Evolutionary conservation across 768 basidiomycete genomes (phyloP), one percentile per base, ranked within the genome.

Genomic region (Kwoniella shandongensis): DNA sequence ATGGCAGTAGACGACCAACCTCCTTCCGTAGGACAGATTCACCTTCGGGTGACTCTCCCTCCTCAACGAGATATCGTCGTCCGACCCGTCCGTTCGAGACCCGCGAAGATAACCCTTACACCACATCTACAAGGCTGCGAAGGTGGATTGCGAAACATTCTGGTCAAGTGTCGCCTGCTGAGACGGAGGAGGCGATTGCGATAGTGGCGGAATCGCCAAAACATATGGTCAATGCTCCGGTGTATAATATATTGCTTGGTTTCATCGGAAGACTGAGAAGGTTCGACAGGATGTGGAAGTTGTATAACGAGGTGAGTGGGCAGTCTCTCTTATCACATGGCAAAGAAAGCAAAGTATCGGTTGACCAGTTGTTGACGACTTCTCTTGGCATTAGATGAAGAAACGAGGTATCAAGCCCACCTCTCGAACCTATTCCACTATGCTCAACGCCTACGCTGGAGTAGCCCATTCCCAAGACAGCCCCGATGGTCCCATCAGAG

Each of bases 381-480:
- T n/a, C n/a, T n/a, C n/a, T n/a, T n/a, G n/a, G n/a, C 13, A n/a
- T 29, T 8, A 76, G 74, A 76, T 76, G 74, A 76, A 76, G 56
- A 76, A 74, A 54, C 35, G 68, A 39, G 72, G 69, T n/a, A 66
- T 76, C 22, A 57, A 52, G 15, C 72, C 74, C 12, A 64, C 65
- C 3, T 51, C 64, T 5, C 45, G 66, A n/a, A 76, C 72, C 10
- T 76, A 63, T 42, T 67, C 70, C 12, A 59, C 59, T 2, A 49
- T 76, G 48, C 39, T 76, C 13, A 67, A 68, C 50, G 61, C 66
- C 32, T 76, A 69, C 39, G 59, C 67, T 13, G 56, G 55, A 7
- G 44, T 61, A 7, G 30, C 58, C 3, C 59, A 62, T 30, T 46
- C 51, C 11, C 36, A 27, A 12, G 53, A 55, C 22, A 39, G 15